Evolutionary conservation across 192 early-diverging fungal genomes (phyloP).

Genomic region (Coemansia sp.): DNA sequence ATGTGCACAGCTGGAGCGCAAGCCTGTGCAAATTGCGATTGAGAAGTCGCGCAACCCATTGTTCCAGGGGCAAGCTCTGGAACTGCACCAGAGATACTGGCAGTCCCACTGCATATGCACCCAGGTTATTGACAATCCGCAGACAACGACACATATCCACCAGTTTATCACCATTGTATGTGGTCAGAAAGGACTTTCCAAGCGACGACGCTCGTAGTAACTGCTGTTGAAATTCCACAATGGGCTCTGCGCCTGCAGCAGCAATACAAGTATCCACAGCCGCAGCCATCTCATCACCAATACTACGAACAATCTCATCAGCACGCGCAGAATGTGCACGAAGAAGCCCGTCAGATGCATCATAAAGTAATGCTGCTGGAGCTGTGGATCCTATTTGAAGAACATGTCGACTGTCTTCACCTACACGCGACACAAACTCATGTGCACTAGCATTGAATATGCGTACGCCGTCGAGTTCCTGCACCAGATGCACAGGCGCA

Average conservation of each 20-base stretch:
- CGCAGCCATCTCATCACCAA: slow-evolving; percentile 71
- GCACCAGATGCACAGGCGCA: slow-evolving; percentile 74
- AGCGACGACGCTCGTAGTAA: slow-evolving; percentile 84
- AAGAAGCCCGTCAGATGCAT: slow-evolving; percentile 68
- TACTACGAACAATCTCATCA: slow-evolving; percentile 92
- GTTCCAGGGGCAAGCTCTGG: slow-evolving; percentile 71
- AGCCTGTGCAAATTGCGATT: slow-evolving; percentile 82
- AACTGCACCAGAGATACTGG: slow-evolving; percentile 85
- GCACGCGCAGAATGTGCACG: slow-evolving; percentile 73
- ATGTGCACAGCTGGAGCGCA: slow-evolving; percentile 82
- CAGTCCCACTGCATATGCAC: slow-evolving; percentile 81
- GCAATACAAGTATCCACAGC: slow-evolving; percentile 92
- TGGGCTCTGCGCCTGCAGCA: slow-evolving; percentile 87
- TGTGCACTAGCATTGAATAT: slow-evolving; percentile 76
- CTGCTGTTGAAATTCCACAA: slow-evolving; percentile 72
- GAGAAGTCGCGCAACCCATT: slow-evolving; percentile 78
- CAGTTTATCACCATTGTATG: slow-evolving; percentile 81
- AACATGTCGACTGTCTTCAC: slow-evolving; percentile 52
- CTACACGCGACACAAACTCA: slow-evolving; percentile 84
- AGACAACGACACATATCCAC: slow-evolving; percentile 84
- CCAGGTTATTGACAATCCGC: slow-evolving; percentile 87
- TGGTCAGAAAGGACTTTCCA: slow-evolving; percentile 89
- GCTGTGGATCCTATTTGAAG: slow-evolving; percentile 95
- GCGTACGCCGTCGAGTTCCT: slow-evolving; percentile 90
- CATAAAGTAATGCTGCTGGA: slow-evolving; percentile 89